Evolutionary conservation across 495 filamentous ascomycete genomes (phyloP).

Genomic region (Aspergillus sclerotioniger): DNA sequence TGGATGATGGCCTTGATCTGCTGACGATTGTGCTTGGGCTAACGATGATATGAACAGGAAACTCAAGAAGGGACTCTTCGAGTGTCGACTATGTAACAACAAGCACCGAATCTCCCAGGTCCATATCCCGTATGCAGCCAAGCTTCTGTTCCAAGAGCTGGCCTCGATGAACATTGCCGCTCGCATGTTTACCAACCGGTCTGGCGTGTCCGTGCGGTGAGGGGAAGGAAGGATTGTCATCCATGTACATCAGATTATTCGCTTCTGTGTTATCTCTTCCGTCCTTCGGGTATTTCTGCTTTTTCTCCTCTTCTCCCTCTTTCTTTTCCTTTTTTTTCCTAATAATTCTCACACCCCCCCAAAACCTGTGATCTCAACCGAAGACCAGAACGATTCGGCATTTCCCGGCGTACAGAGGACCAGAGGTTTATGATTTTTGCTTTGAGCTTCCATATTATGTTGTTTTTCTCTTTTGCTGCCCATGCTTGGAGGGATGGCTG

Average conservation of each 20-base stretch:
- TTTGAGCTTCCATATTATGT: not conserved
- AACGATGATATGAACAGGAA: constrained; percentile 57
- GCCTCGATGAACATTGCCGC: constrained; percentile 97
- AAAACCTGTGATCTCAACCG: constrained; percentile 17
- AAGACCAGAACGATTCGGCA: constrained; percentile 23
- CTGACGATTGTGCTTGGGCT: constrained; percentile 14
- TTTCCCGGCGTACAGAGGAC: constrained; percentile 27
- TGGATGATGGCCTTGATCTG: constrained; percentile 25
- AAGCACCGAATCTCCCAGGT: constrained; percentile 97
- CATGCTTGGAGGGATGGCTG: not conserved
- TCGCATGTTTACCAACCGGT: constrained; percentile 85
- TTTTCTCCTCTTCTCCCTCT: constrained; percentile 27
- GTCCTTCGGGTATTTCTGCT: not conserved
- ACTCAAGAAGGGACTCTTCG: constrained; percentile 88
- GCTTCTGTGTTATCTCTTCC: constrained; percentile 13
- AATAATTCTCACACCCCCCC: not conserved
- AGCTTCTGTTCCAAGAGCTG: constrained; percentile 97
- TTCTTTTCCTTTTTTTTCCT: constrained; percentile 12
- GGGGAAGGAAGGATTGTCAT: constrained; percentile 5
- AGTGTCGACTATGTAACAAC: constrained; percentile 96
- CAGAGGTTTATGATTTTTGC: constrained; percentile 12
- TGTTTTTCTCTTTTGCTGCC: not conserved
- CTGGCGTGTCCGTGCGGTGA: constrained; percentile 48
- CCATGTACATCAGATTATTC: constrained; percentile 6
- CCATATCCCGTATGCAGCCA: constrained; percentile 96